Evolutionary conservation across 495 filamentous ascomycete genomes (phyloP).

Genomic region (Aspergillus bridgeri): DNA sequence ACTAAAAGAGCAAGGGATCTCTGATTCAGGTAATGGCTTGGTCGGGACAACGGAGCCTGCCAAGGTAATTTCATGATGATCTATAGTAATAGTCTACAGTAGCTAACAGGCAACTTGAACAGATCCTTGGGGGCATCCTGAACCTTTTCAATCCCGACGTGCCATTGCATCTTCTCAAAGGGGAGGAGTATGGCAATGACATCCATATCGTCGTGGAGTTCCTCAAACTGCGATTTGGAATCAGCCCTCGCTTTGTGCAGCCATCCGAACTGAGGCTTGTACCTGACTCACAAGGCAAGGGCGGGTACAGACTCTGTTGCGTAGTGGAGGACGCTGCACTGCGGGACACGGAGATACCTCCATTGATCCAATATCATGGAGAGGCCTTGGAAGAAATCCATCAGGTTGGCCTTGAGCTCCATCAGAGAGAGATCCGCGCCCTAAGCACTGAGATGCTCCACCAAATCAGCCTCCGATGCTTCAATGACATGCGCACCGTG

Average conservation of each 20-base stretch:
- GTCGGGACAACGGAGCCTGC: slow-evolving; percentile 5
- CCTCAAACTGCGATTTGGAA: slow-evolving; percentile 14
- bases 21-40: slow-evolving; percentile 2
- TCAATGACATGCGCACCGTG: slow-evolving; percentile 43
- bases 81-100: background rate
- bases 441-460: slow-evolving; percentile 27
- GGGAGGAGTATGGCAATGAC: slow-evolving; percentile 30
- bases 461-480: slow-evolving; percentile 30
- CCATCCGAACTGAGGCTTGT: slow-evolving; percentile 20
- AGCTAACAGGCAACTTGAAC: background rate
- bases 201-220: slow-evolving; percentile 30
- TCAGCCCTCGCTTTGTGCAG: slow-evolving; percentile 13
- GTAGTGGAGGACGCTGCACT: slow-evolving; percentile 7
- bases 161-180: slow-evolving; percentile 36
- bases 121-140: slow-evolving; percentile 19
- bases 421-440: slow-evolving; percentile 36
- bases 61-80: slow-evolving; percentile 7
- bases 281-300: slow-evolving; percentile 4
- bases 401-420: slow-evolving; percentile 41
- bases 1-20: slow-evolving; percentile 10
- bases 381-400: slow-evolving; percentile 34
- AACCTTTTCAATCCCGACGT: slow-evolving; percentile 21
- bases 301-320: slow-evolving; percentile 25
- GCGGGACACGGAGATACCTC: background rate
- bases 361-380: slow-evolving; percentile 5